Base-by-base conservation (phyloP, 805 yeast species). In the Dipodascus geniculatus region DNA sequence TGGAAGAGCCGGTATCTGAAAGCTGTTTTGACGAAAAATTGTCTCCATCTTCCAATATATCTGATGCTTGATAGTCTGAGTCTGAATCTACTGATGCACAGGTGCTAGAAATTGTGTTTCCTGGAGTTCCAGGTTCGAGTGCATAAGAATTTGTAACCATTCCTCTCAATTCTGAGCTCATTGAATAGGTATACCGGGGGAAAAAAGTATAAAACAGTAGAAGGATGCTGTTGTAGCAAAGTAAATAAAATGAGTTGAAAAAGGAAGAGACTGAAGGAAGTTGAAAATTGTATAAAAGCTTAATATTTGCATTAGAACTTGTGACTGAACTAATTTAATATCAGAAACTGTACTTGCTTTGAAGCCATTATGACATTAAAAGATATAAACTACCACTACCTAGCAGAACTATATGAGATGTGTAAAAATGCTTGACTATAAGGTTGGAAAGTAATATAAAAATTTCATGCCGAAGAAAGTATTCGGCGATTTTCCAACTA, bases 61-160 rank as follows among this genome's bases (percentile, higher is more conserved):
- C 51, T n/a, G 53, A n/a, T 20, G 47, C 56, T 54, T 60, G 61
- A 55, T 61, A 60, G 42, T 61, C 63, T 20, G 62, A 57, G 23
- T 61, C 64, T 3, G 63, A 60, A 51, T 61, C 64, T 16, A 61
- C 61, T 3, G 64, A 61, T 11, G 63, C 64, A 28, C 60, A 50
- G 11, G 64, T 60, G 48, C 59, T 55, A 19, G 60, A 58, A 16
- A 38, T n/a, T 6, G 44, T 38, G 44, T 38, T 38, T 3, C 44
- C 19, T 17, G 44, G 44, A 6, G 44, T 38, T 14, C 44, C 44
- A 38, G 44, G 19, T 17, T 38, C 44, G 6, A n/a, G 44, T 4
- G 14, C 17, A 17, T n/a, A 38, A 6, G 44, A 14, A 16, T 38
- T 38, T 6, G 44, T 16, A 4, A 38, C 44, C 44, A 38, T 6